Evolutionary conservation across 179 eudicot genomes (phyloP), one percentile per base, ranked within the genome.

Genomic region (Gypsophila paniculata): DNA sequence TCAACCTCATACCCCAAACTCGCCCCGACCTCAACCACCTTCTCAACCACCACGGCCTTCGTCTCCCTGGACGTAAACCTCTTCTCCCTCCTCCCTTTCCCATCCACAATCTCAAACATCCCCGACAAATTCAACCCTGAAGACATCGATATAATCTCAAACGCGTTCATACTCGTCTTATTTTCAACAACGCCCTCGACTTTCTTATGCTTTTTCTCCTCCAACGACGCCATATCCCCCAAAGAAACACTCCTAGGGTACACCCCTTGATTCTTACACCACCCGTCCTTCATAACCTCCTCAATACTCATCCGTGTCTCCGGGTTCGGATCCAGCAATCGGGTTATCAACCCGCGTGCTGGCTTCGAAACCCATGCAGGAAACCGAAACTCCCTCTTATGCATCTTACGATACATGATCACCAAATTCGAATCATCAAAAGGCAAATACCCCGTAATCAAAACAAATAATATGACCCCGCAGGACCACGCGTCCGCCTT

Each of bases 401-500:
- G 77, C 84, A 83, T 83, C 71, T 83, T 83, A 19, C 86, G 64
- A 22, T 84, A 86, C 90, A 86, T 84, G 7, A 26, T 17, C 11
- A 80, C 78, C 64, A 86, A 52, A 69, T 86, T 86, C 0, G 57
- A 23, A 68, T 86, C 90, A 58, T 86, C 82, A 36, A 84, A 86
- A 0, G 90, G 90, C 2, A 86, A 66, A 13, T 23, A 78, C 2
- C 90, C 90, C 0, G 86, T 76, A 13, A 86, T 61, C 70, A 86
- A 59, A 29, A 82, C 81, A 67, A 84, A 86, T 34, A 86, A 52
- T 11, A 86, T 86, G 0, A 86, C 86, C 26, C 90, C 90, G 54
- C 90, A 86, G 0, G 90, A 86, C 87, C 87, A 86, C 2, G 85
- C 85, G 42, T 84, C 87, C 0, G 86, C 84, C 72, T 86, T 84